A percentile compares a stretch with the other conserved stretches of the same genome.
Evolutionary conservation across 495 filamentous ascomycete species (phyloP).

Genomic region (Hyaloscypha hepaticicola): DNA sequence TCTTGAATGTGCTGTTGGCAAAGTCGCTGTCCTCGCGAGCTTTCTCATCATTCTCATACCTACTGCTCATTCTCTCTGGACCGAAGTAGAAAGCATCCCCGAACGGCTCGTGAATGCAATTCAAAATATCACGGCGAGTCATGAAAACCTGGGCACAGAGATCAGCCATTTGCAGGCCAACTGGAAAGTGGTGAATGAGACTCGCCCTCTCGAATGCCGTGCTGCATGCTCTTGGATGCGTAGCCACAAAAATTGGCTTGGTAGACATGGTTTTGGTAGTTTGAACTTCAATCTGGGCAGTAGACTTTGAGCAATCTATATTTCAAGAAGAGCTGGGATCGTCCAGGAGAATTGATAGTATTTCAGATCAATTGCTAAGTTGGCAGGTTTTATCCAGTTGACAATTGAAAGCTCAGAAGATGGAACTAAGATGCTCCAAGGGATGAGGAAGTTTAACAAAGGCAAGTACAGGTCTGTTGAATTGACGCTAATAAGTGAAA

Average conservation of each 20-base stretch:
- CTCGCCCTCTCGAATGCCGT: slow-evolving; percentile 92
- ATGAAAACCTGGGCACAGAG: slow-evolving; percentile 74
- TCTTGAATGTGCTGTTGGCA: slow-evolving; percentile 68
- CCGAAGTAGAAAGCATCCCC: slow-evolving; percentile 96
- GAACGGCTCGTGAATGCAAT: slow-evolving; percentile 91
- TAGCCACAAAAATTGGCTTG: slow-evolving; percentile 88
- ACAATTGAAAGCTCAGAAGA: not conserved
- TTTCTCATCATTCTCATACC: slow-evolving; percentile 73
- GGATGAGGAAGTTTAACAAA: not conserved
- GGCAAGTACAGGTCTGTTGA: not conserved
- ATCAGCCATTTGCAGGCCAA: slow-evolving; percentile 9
- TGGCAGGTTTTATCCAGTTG: not conserved
- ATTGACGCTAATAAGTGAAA: not conserved
- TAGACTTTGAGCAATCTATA: slow-evolving; percentile 1
- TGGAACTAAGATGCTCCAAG: not conserved
- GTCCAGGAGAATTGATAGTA: slow-evolving; percentile 4
- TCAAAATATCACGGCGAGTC: slow-evolving; percentile 76
- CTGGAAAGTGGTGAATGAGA: slow-evolving; percentile 13
- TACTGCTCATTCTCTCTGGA: slow-evolving; percentile 74
- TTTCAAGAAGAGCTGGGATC: slow-evolving; percentile 8
- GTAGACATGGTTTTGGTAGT: slow-evolving; percentile 54
- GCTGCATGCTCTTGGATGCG: slow-evolving; percentile 90
- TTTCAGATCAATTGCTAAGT: slow-evolving; percentile 9
- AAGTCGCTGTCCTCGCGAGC: slow-evolving; percentile 73
- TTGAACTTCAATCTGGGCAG: not conserved